Evolutionary conservation across 352 stramenopile genomes (phyloP).

Genomic region (Globisporangium nunn): DNA sequence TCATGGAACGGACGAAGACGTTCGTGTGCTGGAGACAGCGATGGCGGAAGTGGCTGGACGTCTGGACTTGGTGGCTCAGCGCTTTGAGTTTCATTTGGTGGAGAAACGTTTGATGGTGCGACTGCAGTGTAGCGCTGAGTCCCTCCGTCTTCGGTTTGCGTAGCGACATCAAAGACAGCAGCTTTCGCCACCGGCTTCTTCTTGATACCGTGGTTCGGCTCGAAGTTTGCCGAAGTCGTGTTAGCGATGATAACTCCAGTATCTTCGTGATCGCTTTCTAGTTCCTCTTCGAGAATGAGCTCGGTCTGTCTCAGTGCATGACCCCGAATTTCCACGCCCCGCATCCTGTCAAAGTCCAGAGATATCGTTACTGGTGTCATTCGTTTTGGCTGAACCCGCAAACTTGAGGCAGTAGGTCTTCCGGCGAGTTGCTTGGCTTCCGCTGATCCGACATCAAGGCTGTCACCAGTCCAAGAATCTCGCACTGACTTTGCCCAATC

Average conservation of each 20-base stretch:
- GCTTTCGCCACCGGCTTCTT: not conserved
- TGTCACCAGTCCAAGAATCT: not conserved
- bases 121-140: not conserved
- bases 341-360: slow-evolving; percentile 11
- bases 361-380: slow-evolving; percentile 26
- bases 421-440: no score
- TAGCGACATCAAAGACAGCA: not conserved
- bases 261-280: not conserved
- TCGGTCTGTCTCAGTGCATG: not conserved
- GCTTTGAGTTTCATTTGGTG: not conserved
- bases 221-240: not conserved
- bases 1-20: not conserved
- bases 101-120: not conserved
- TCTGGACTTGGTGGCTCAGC: no score
- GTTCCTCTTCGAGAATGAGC: slow-evolving; percentile 3
- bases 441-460: not conserved
- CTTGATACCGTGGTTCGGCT: not conserved
- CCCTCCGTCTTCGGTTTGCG: not conserved
- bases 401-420: no score
- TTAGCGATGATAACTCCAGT: not conserved
- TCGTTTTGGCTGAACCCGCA: not conserved
- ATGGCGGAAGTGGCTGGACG: not conserved
- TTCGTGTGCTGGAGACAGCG: not conserved
- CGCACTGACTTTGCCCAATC: not conserved
- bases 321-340: not conserved